Evolutionary conservation across 2,329 filamentous ascomycete genomes (phyloP).

Genomic region (Aspergillus unguis): DNA sequence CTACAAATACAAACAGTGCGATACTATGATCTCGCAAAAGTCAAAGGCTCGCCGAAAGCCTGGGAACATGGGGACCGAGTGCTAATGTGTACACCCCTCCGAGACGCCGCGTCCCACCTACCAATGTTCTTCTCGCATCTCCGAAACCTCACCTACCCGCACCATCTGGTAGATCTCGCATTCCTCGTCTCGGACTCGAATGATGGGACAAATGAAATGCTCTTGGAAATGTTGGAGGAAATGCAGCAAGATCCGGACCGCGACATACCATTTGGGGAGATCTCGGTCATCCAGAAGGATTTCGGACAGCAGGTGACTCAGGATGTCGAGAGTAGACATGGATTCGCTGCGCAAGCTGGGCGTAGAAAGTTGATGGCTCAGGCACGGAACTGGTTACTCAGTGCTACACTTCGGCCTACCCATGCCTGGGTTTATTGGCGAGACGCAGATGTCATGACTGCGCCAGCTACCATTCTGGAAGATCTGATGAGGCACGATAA

Average conservation of each 20-base stretch:
- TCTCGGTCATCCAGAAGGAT: conserved; percentile 97
- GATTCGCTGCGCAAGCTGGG: conserved; percentile 91
- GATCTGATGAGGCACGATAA: conserved; percentile 99
- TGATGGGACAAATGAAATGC: conserved; percentile 75
- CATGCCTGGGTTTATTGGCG: conserved; percentile 99
- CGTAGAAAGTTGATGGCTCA: conserved; percentile 97
- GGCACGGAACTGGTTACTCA: conserved; percentile 93
- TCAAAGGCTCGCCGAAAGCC: conserved; percentile 84
- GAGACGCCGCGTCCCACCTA: conserved; percentile 87
- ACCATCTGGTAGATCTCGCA: conserved; percentile 91
- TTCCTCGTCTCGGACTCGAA: conserved; percentile 98
- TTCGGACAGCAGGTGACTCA: conserved; percentile 98
- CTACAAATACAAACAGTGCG: conserved; percentile 89
- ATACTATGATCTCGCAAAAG: conserved; percentile 92
- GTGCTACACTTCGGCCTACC: conserved; percentile 85
- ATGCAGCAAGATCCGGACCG: conserved; percentile 78
- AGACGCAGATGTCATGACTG: conserved; percentile 96
- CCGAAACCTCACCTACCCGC: conserved; percentile 93
- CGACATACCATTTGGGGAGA: conserved; percentile 84
- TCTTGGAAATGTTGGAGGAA: conserved; percentile 70
- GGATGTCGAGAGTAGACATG: conserved; percentile 95
- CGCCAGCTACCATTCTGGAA: conserved; percentile 92
- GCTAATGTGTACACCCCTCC: conserved; percentile 85
- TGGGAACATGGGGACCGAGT: conserved; percentile 98
- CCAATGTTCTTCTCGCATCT: conserved; percentile 99